Conservation (phyloP, 2,329 filamentous ascomycete genomes). For the Ophiostoma sp. region DNA sequence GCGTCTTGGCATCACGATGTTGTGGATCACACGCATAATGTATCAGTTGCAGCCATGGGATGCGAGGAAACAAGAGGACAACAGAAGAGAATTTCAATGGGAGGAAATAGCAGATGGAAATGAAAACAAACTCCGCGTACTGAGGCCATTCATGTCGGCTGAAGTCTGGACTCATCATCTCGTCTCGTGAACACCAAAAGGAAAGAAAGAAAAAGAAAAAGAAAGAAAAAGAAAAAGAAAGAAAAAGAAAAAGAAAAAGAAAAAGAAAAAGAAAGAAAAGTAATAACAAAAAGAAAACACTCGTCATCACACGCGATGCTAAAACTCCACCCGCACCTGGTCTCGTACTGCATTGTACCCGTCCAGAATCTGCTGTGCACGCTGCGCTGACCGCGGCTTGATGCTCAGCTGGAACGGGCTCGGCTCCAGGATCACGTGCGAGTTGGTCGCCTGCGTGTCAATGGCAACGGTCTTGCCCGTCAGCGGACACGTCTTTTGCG, state of each 20-base stretch:
- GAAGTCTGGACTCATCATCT: not conserved
- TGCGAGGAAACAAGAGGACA: not conserved
- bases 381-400: constrained; percentile 39
- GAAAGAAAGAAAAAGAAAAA: too few species aligned
- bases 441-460: constrained; percentile 47
- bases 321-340: constrained; percentile 31
- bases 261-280: too few species aligned
- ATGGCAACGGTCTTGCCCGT: constrained; percentile 43
- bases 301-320: not conserved
- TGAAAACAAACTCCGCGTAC: not conserved
- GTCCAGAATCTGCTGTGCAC: constrained; percentile 37
- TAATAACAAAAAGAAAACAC: not conserved
- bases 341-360: constrained; percentile 35
- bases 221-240: too few species aligned
- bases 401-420: constrained; percentile 44
- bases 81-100: not conserved
- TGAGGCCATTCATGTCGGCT: not conserved
- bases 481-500: constrained; percentile 37
- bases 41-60: not conserved
- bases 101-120: not conserved
- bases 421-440: constrained; percentile 50
- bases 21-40: not conserved
- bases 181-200: not conserved
- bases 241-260: too few species aligned
- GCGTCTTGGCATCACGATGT: not conserved